These are phyloP conservation scores for Pistacia integerrima DNA, from an alignment of 345 rosid genomes.

Conservation along the genomic window DNA sequence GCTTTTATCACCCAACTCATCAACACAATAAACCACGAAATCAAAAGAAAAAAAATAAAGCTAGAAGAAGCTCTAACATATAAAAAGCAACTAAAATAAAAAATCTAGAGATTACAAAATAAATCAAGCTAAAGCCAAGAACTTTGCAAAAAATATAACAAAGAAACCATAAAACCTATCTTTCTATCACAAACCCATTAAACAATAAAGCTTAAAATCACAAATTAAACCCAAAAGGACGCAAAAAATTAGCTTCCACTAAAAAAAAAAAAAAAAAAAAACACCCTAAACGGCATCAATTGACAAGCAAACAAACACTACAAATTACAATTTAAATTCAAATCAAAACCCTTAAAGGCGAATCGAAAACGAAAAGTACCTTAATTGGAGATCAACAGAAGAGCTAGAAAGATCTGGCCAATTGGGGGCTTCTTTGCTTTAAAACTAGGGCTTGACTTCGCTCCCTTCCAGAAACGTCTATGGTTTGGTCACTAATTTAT, in stretches of 20 bases:
- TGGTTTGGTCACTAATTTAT: too few species aligned
- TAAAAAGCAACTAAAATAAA: background rate
- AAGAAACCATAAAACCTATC: background rate
- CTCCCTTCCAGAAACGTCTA: background rate
- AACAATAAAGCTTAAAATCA: background rate
- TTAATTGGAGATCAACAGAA: background rate
- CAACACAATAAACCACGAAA: background rate
- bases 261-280: background rate
- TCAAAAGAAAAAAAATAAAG: background rate
- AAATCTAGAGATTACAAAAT: background rate
- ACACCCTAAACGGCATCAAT: background rate
- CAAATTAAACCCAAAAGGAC: background rate
- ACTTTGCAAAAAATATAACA: background rate
- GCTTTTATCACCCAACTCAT: background rate
- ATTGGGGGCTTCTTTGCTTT: background rate
- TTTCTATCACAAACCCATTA: background rate
- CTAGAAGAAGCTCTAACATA: background rate
- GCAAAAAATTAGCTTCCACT: background rate
- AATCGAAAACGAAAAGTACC: constrained; percentile 8
- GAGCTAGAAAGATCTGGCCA: background rate
- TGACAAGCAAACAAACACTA: background rate
- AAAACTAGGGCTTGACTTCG: constrained; percentile 13
- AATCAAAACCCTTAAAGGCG: background rate
- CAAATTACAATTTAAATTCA: background rate
- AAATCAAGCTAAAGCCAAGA: background rate